Conservation (phyloP, 108 stramenopile genomes). For the Stephanodiscus minutulus region DNA sequence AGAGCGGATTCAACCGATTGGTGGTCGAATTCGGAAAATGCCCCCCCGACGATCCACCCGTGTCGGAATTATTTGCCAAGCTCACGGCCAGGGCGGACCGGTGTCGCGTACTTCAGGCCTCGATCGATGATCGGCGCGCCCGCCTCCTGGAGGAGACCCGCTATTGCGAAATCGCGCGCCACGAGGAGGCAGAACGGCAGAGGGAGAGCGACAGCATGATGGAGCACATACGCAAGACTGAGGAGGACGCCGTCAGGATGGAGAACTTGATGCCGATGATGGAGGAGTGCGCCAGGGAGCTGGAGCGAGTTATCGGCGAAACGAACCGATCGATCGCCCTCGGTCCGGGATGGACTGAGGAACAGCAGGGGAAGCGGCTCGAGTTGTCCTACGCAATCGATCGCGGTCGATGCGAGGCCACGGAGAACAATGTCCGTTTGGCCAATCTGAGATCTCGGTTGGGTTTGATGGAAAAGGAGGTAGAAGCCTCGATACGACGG, state of each 20-base stretch:
- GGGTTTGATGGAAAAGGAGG: conserved; percentile 8
- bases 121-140: not conserved
- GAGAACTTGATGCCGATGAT: not conserved
- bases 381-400: conserved; percentile 1
- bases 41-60: not conserved
- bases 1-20: no score
- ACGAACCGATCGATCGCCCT: not conserved
- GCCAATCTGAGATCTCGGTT: not conserved
- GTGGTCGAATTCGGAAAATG: no score
- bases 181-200: conserved; percentile 5
- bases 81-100: not conserved
- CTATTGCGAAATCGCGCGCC: not conserved
- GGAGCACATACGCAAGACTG: conserved; percentile 12
- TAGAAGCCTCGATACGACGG: conserved; percentile 2
- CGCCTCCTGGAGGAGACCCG: not conserved
- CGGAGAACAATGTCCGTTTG: not conserved
- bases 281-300: conserved; percentile 5
- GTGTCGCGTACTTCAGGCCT: not conserved
- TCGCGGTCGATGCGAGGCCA: conserved; percentile 8
- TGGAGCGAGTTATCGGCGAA: not conserved
- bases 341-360: conserved; percentile 16
- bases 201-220: conserved; percentile 11
- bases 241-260: conserved; percentile 5
- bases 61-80: conserved; percentile 3
- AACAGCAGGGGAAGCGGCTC: not conserved